phyloP scores from a whole-genome alignment of 768 basidiomycete genomes.

The Lactarius hengduanensis region DNA sequence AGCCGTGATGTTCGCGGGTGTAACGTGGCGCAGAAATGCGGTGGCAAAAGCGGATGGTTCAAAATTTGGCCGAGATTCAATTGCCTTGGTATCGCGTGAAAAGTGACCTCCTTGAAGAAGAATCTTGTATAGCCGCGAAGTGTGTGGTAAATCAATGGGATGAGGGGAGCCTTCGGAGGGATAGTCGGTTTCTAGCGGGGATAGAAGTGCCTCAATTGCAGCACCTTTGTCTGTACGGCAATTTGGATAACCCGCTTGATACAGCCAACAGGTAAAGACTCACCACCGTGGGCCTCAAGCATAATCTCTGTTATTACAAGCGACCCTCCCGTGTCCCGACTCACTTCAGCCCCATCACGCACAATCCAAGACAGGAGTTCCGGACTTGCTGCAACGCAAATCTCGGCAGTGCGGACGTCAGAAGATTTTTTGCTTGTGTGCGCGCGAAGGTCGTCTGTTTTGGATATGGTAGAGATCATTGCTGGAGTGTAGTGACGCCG shows the following conservation, averaged over 20 bases:
- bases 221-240: constrained; percentile 60
- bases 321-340: constrained; percentile 77
- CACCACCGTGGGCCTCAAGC: constrained; percentile 84
- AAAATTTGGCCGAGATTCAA: constrained; percentile 56
- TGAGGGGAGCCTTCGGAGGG: constrained; percentile 59
- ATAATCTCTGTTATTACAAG: constrained; percentile 78
- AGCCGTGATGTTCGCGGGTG: constrained; percentile 47
- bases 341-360: constrained; percentile 56
- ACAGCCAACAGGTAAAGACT: constrained; percentile 31
- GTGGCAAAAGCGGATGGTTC: constrained; percentile 59
- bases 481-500: constrained; percentile 86
- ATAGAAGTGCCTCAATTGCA: constrained; percentile 60
- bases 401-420: constrained; percentile 61
- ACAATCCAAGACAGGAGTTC: constrained; percentile 70
- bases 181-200: constrained; percentile 54
- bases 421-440: constrained; percentile 84
- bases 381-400: constrained; percentile 70
- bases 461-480: constrained; percentile 65
- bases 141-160: constrained; percentile 78
- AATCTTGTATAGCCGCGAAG: constrained; percentile 82
- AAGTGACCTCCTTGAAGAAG: constrained; percentile 92
- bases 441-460: constrained; percentile 65
- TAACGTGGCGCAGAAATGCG: constrained; percentile 54
- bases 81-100: constrained; percentile 54
- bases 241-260: not conserved